Conservation (phyloP, 768 basidiomycete species). For the Podaxis sp. region DNA sequence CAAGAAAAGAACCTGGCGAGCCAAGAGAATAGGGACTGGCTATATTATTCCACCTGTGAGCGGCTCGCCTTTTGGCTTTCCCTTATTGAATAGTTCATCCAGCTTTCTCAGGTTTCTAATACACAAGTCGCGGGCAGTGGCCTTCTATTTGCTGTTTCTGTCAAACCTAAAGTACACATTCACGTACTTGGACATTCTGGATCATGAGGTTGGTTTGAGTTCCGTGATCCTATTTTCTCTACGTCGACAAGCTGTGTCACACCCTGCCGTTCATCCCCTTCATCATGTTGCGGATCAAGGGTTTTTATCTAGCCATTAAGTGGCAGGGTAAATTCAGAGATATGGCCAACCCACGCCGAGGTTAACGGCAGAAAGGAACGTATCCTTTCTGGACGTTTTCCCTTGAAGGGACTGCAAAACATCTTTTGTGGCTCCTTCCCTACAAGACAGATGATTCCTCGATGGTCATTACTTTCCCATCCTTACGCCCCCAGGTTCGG, state of each 20-base stretch:
- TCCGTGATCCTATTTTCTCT: not conserved
- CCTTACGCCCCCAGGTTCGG: not conserved
- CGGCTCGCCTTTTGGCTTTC: not conserved
- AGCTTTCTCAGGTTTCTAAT: not conserved
- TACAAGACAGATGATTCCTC: not conserved
- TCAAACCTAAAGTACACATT: not conserved
- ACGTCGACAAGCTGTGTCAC: not conserved
- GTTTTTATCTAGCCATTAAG: not conserved
- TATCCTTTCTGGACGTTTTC: not conserved
- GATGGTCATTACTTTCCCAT: not conserved
- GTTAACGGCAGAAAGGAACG: constrained; percentile 7
- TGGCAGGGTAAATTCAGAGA: not conserved
- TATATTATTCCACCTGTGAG: not conserved
- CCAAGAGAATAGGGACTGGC: not conserved
- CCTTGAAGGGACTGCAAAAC: not conserved
- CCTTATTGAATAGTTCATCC: not conserved
- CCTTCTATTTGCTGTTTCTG: not conserved
- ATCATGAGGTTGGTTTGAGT: not conserved
- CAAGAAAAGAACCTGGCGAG: not conserved
- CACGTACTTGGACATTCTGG: not conserved
- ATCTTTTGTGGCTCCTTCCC: not conserved
- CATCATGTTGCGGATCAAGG: not conserved
- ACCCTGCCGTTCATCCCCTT: not conserved
- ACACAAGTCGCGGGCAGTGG: not conserved
- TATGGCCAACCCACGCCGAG: not conserved